Base-by-base conservation (phyloP, 208 protist genomes). In the Crithidia brevicula region DNA sequence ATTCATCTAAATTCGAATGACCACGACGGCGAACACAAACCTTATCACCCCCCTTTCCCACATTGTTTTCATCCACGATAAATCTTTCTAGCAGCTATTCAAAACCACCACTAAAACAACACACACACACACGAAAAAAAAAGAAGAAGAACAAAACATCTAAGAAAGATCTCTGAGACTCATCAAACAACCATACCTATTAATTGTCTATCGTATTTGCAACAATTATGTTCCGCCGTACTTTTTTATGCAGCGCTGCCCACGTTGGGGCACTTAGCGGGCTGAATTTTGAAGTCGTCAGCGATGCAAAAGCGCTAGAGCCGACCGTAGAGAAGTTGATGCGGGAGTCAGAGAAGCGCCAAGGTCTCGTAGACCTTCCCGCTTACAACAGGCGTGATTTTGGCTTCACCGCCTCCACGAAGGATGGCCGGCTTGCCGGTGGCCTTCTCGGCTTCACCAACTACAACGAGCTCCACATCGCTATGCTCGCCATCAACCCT, bases 401-500 rank as follows among this genome's bases (percentile, higher is more conserved):
- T 20, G 56, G 57, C 8, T 7, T 62, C 20, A 23, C 28, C 5
- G 72, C 72, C n/a, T 54, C 46, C 20, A 72, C 57, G 23, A 16
- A 22, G 20, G 72, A 77, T 30, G 58, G 54, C 20, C 40, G 33
- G 40, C 11, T 71, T 9, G 72, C 72, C 3, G 72, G 63, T 1
- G 57, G 60, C 23, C 20, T 71, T 16, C 36, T 49, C 42, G 62
- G 67, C 53, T 77, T 68, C 51, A 61, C 52, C 1, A 64, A 70
- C 33, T 82, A 73, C 71, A 64, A 62, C 15, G 71, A 73, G 47
- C 23, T 59, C 15, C 66, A 78, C 49, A n/a, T 82, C 8, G 49
- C 72, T 16, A 61, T 76, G 47, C 31, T 82, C 7, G 64, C 63
- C 36, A 45, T 49, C 43, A 78, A 62, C 43, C 59, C 65, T 18